Evolutionary conservation across 2,329 filamentous ascomycete genomes (phyloP).

Genomic region (Ilyonectria mors-panacis): DNA sequence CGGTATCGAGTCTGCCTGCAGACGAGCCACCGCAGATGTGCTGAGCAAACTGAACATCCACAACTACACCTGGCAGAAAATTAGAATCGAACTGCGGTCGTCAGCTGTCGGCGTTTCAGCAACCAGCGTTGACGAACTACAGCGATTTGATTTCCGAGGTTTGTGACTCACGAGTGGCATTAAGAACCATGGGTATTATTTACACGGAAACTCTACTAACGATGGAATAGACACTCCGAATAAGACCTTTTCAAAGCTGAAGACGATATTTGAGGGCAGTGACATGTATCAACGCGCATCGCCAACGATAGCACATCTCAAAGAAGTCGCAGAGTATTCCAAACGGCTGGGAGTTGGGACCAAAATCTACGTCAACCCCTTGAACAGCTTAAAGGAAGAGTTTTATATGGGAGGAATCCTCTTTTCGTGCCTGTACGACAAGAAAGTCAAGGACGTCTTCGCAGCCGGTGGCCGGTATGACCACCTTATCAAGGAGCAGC

Average conservation of each 20-base stretch:
- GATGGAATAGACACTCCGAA: slow-evolving; percentile 63
- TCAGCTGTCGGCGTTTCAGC: slow-evolving; percentile 85
- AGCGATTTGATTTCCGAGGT: slow-evolving; percentile 92
- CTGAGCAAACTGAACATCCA: slow-evolving; percentile 90
- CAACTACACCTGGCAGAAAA: slow-evolving; percentile 85
- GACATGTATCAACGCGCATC: slow-evolving; percentile 82
- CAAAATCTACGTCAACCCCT: slow-evolving; percentile 86
- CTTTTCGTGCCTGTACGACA: slow-evolving; percentile 92
- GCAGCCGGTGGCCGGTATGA: slow-evolving; percentile 97
- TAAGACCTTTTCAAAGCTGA: slow-evolving; percentile 71
- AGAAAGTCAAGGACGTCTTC: slow-evolving; percentile 86
- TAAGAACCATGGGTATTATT: background rate
- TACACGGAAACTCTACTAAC: slow-evolving; percentile 11
- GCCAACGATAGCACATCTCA: slow-evolving; percentile 83
- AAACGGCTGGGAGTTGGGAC: slow-evolving; percentile 81
- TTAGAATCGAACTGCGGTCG: slow-evolving; percentile 86
- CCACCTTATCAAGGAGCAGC: slow-evolving; percentile 86
- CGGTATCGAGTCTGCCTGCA: slow-evolving; percentile 78
- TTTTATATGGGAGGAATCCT: slow-evolving; percentile 90
- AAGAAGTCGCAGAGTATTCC: slow-evolving; percentile 82
- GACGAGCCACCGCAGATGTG: slow-evolving; percentile 82
- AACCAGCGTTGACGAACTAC: slow-evolving; percentile 91
- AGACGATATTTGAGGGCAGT: slow-evolving; percentile 72
- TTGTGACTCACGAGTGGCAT: slow-evolving; percentile 40
- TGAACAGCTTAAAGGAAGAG: slow-evolving; percentile 90